Conservation (phyloP, 108 stramenopile genomes). For the Cyclotella distinguenda region DNA sequence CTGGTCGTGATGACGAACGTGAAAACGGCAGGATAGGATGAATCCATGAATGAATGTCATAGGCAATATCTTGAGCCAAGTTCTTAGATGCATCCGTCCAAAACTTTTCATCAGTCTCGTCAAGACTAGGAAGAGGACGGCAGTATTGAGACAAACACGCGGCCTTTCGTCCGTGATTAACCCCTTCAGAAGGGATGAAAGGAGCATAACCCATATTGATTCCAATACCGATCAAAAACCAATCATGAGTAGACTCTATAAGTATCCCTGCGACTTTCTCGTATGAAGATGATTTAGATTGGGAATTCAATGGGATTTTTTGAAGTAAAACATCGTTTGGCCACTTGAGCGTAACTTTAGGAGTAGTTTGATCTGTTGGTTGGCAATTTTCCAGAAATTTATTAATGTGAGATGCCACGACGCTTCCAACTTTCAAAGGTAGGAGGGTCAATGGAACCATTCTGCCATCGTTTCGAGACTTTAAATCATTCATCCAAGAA, state of each 20-base stretch:
- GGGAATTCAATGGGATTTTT: constrained; percentile 42
- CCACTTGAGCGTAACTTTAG: constrained; percentile 85
- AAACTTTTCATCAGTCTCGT: constrained; percentile 25
- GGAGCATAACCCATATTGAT: constrained; percentile 90
- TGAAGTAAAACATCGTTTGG: constrained; percentile 91
- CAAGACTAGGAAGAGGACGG: constrained; percentile 1
- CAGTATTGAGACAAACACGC: constrained; percentile 65
- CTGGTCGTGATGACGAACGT: constrained; percentile 13
- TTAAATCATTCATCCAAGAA: constrained; percentile 42
- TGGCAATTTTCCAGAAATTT: constrained; percentile 16
- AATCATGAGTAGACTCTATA: constrained; percentile 54
- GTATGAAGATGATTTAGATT: constrained; percentile 60
- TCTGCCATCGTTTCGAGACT: constrained; percentile 25
- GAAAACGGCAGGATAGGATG: constrained; percentile 6
- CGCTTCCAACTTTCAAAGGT: constrained; percentile 60
- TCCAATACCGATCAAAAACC: constrained; percentile 91
- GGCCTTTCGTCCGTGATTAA: constrained; percentile 61
- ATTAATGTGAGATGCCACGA: constrained; percentile 53
- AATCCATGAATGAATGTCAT: constrained; percentile 45
- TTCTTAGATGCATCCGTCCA: constrained; percentile 37
- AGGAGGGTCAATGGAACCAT: constrained; percentile 58
- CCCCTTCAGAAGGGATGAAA: constrained; percentile 52
- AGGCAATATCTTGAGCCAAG: constrained; percentile 30
- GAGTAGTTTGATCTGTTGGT: not conserved
- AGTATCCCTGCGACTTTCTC: constrained; percentile 49